A percentile compares a stretch with the other conserved stretches of the same genome.
These are phyloP conservation scores for Ceratocystis ficicola DNA, from an alignment of 2,329 filamentous ascomycete species.

Conservation along the genomic window DNA sequence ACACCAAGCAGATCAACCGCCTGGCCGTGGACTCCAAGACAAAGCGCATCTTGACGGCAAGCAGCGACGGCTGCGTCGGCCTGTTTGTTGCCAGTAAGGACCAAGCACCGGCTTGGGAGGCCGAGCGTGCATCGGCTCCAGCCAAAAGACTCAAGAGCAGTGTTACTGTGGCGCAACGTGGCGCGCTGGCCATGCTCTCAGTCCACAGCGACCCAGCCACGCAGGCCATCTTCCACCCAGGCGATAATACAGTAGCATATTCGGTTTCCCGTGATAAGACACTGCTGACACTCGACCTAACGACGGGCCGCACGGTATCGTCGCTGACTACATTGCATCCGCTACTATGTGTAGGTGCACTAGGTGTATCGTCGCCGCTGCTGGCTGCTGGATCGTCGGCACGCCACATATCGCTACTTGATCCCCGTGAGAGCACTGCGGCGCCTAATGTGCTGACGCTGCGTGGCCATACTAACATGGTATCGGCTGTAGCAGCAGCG, in stretches of 20 bases:
- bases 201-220: constrained; percentile 65
- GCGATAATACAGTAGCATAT: constrained; percentile 80
- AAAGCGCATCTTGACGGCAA: constrained; percentile 72
- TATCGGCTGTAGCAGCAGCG: constrained; percentile 35
- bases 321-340: constrained; percentile 74
- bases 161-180: constrained; percentile 53
- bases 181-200: constrained; percentile 61
- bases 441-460: constrained; percentile 80
- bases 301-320: constrained; percentile 65
- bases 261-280: constrained; percentile 85
- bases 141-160: constrained; percentile 34
- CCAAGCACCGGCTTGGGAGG: constrained; percentile 60
- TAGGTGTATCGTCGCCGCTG: constrained; percentile 41
- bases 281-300: constrained; percentile 79
- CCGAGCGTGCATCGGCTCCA: constrained; percentile 44
- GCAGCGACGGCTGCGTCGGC: constrained; percentile 70
- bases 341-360: constrained; percentile 63
- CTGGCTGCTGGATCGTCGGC: constrained; percentile 68
- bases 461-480: constrained; percentile 71
- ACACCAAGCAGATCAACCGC: constrained; percentile 61
- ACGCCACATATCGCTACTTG: constrained; percentile 82
- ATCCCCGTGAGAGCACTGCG: constrained; percentile 67
- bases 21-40: constrained; percentile 61
- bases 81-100: constrained; percentile 76
- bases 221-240: constrained; percentile 70